Percentiles rank a stretch among this genome's conserved stretches.
phyloP scores from a whole-genome alignment of 1,139 yeast species.

The Magnusiomyces tetraspermus region DNA sequence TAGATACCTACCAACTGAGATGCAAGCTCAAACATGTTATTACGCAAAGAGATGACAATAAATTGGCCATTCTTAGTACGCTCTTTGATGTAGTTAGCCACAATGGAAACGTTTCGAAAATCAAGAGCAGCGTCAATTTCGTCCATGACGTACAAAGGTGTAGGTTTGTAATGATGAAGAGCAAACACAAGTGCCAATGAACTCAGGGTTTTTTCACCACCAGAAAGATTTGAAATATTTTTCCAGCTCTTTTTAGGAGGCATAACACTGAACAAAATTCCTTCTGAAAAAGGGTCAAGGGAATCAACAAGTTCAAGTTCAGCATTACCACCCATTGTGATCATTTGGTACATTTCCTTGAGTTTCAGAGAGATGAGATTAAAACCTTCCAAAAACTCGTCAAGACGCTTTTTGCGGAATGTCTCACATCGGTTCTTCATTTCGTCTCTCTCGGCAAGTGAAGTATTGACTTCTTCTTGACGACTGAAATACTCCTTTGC shows the following conservation, averaged over 20 bases:
- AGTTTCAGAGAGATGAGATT: conserved; percentile 75
- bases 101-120: conserved; percentile 92
- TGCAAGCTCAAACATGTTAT: conserved; percentile 96
- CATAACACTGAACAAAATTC: conserved; percentile 94
- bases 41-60: conserved; percentile 86
- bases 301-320: conserved; percentile 93
- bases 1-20: conserved; percentile 91
- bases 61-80: conserved; percentile 95
- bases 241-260: conserved; percentile 99
- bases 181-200: conserved; percentile 96
- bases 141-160: conserved; percentile 97
- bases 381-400: conserved; percentile 92
- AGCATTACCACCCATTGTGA: conserved; percentile 99
- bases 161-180: conserved; percentile 89
- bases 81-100: conserved; percentile 93
- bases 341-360: conserved; percentile 97
- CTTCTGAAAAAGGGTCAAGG: conserved; percentile 96
- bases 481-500: conserved; percentile 55
- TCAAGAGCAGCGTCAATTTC: conserved; percentile 99
- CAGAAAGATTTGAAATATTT: conserved; percentile 87
- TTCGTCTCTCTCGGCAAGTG: conserved; percentile 59
- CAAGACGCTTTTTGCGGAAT: conserved; percentile 61
- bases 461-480: conserved; percentile 53
- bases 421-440: conserved; percentile 58
- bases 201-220: conserved; percentile 95